Conservation (phyloP, 768 basidiomycete species). For the Gymnopilus dilepis region DNA sequence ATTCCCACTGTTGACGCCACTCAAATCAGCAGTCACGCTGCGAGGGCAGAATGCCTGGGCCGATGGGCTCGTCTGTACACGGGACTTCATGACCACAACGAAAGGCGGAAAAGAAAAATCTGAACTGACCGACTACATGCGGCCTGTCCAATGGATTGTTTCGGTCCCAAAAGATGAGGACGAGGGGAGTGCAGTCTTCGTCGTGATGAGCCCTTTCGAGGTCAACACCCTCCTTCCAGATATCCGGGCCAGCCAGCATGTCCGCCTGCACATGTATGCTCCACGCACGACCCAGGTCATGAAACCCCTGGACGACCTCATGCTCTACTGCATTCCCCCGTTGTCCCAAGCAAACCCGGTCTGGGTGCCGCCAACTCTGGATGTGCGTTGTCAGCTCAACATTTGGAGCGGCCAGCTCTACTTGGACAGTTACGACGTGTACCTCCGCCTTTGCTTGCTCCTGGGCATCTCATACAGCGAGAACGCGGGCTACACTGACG, state of each 20-base stretch:
- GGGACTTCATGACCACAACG: conserved; percentile 41
- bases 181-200: conserved; percentile 24
- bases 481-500: conserved; percentile 14
- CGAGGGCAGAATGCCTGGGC: conserved; percentile 24
- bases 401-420: conserved; percentile 53
- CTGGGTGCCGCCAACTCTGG: conserved; percentile 20
- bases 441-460: conserved; percentile 39
- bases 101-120: conserved; percentile 10
- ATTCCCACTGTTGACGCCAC: conserved; percentile 23
- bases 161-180: conserved; percentile 19
- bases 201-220: conserved; percentile 47
- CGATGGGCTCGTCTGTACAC: conserved; percentile 33
- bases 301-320: conserved; percentile 42
- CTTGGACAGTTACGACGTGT: conserved; percentile 36
- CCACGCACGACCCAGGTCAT: conserved; percentile 40
- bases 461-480: conserved; percentile 37
- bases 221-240: conserved; percentile 39
- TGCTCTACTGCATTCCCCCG: conserved; percentile 33
- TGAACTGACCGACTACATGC: conserved; percentile 34
- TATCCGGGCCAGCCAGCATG: conserved; percentile 36
- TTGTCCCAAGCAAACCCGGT: conserved; percentile 9
- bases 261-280: conserved; percentile 48
- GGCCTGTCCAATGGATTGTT: conserved; percentile 51
- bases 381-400: conserved; percentile 40
- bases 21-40: conserved; percentile 14